Conservation (phyloP, 306 rosid species). For the Nissolia schottii region DNA sequence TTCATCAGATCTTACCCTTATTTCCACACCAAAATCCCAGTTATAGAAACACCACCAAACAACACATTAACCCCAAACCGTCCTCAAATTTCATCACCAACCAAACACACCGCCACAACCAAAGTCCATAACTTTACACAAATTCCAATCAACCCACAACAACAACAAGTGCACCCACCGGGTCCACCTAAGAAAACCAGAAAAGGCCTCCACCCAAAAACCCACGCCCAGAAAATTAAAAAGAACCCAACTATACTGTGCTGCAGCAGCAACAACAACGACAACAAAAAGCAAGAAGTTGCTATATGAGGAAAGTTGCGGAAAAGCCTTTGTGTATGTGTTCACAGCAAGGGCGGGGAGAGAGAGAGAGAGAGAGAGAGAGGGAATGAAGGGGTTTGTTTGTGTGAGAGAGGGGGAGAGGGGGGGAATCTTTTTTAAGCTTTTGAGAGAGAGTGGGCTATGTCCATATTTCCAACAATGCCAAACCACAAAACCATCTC, state of each 20-base stretch:
- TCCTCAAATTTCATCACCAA: slow-evolving; percentile 1
- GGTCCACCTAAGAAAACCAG: slow-evolving; percentile 11
- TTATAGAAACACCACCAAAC: slow-evolving; percentile 24
- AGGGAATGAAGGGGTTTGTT: neutral
- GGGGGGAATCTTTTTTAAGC: neutral
- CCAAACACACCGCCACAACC: slow-evolving; percentile 20
- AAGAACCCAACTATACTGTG: neutral
- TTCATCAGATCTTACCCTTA: slow-evolving; percentile 57
- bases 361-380: neutral
- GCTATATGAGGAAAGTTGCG: slow-evolving; percentile 21
- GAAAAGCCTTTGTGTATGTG: neutral
- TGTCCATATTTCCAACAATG: slow-evolving; percentile 29
- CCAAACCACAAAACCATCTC: slow-evolving; percentile 22
- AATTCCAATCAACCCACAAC: neutral
- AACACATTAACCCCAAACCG: slow-evolving; percentile 45
- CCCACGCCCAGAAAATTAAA: slow-evolving; percentile 24
- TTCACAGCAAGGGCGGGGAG: neutral
- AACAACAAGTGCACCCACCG: slow-evolving; percentile 27
- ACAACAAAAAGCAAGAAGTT: neutral
- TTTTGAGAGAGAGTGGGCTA: neutral
- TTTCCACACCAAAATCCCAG: slow-evolving; percentile 19
- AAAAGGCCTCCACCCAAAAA: neutral
- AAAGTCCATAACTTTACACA: slow-evolving; percentile 26
- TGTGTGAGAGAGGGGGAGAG: neutral
- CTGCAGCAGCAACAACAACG: neutral